Conservation (phyloP, 2,329 filamentous ascomycete species). For the Paracoccidioides lutzii region DNA sequence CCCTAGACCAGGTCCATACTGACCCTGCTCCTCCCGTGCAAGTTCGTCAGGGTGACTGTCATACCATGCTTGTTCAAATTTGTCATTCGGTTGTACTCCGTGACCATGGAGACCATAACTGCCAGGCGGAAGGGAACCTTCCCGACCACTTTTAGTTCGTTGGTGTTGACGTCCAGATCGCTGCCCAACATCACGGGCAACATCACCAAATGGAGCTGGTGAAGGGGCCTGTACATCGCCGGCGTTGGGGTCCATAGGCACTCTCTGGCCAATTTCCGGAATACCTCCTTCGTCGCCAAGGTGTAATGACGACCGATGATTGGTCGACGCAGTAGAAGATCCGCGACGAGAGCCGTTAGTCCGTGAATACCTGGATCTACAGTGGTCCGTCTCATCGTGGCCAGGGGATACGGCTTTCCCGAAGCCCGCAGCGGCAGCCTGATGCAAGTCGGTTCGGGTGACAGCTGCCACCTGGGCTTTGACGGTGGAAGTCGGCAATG, state of each 20-base stretch:
- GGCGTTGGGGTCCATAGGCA: constrained; percentile 85
- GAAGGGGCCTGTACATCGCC: constrained; percentile 95
- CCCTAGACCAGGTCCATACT: constrained; percentile 47
- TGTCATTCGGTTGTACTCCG: constrained; percentile 60
- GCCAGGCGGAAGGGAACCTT: constrained; percentile 62
- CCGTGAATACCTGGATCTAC: constrained; percentile 48
- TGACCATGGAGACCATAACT: constrained; percentile 92
- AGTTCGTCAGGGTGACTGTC: constrained; percentile 77
- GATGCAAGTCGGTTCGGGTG: constrained; percentile 81
- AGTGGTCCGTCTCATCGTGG: constrained; percentile 38
- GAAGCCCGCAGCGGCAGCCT: constrained; percentile 72
- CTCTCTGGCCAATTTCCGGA: constrained; percentile 79
- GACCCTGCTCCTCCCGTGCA: constrained; percentile 58
- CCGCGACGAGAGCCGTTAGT: constrained; percentile 44
- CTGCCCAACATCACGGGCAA: constrained; percentile 24
- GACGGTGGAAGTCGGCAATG: constrained; percentile 65
- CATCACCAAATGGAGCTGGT: constrained; percentile 46
- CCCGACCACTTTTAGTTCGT: constrained; percentile 60
- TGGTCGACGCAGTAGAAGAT: constrained; percentile 34
- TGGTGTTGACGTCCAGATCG: constrained; percentile 45
- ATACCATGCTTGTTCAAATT: constrained; percentile 84
- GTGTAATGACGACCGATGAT: constrained; percentile 45
- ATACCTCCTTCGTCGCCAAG: constrained; percentile 72
- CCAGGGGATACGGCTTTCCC: constrained; percentile 46
- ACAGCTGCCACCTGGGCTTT: constrained; percentile 72